These are phyloP conservation scores for Podospora conica DNA, from an alignment of 495 filamentous ascomycete species.

Conservation along the genomic window DNA sequence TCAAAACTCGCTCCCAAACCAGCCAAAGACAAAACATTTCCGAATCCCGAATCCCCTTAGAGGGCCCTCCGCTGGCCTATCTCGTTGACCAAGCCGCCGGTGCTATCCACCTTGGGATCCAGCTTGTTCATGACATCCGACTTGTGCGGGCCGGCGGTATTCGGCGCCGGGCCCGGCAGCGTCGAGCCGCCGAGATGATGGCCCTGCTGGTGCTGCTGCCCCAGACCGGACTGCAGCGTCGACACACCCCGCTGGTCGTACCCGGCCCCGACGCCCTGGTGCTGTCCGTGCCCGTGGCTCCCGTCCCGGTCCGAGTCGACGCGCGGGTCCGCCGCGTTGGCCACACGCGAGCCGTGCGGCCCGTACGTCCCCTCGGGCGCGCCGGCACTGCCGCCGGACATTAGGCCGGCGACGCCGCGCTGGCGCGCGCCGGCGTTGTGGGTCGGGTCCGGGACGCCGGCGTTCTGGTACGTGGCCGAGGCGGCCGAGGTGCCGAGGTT, in stretches of 20 bases:
- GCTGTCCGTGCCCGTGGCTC: background rate
- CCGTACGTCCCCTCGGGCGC: background rate
- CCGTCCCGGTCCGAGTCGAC: background rate
- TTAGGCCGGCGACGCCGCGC: background rate
- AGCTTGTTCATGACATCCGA: conserved; percentile 46
- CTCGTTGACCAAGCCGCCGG: conserved; percentile 8
- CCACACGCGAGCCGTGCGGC: background rate
- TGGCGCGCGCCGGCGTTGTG: background rate
- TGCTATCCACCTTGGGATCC: conserved; percentile 45
- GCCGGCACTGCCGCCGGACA: background rate
- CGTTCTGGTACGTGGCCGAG: background rate
- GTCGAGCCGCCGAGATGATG: background rate
- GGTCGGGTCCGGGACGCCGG: background rate
- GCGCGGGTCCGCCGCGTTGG: background rate
- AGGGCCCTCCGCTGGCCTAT: conserved; percentile 2
- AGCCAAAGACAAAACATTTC: background rate
- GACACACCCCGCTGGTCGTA: background rate
- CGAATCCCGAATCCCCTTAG: background rate
- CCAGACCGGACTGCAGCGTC: background rate
- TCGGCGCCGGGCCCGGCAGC: conserved; percentile 29
- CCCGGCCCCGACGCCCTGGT: background rate
- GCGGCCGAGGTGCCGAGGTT: conserved; percentile 2
- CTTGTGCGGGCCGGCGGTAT: conserved; percentile 45
- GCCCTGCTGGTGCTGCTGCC: background rate
- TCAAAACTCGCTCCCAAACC: background rate